Conservation (phyloP, 352 stramenopile genomes). For the Globisporangium iwayamae region DNA sequence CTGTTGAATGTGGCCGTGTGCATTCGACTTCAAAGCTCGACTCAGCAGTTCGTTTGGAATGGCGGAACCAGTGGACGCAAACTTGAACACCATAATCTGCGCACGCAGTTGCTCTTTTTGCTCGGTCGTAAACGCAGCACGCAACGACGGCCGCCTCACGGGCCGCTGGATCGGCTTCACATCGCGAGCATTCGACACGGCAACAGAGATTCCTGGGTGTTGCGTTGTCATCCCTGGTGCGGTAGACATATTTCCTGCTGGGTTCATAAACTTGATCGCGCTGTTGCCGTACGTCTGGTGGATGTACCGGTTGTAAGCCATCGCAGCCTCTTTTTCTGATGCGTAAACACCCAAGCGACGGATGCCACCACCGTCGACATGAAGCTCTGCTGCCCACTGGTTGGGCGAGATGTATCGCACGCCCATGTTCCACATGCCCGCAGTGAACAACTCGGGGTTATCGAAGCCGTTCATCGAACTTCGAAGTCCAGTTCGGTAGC, state of each 20-base stretch:
- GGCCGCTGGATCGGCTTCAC: conserved; percentile 53
- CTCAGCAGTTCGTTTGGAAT: conserved; percentile 77
- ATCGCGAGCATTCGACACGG: conserved; percentile 46
- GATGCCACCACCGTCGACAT: conserved; percentile 78
- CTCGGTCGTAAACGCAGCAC: conserved; percentile 69
- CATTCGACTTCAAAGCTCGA: conserved; percentile 65
- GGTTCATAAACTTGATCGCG: conserved; percentile 85
- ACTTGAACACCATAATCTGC: conserved; percentile 92
- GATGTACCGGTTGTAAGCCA: conserved; percentile 87
- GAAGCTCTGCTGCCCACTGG: conserved; percentile 79
- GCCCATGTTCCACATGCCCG: conserved; percentile 82
- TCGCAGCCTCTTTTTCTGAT: conserved; percentile 71
- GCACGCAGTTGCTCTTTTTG: conserved; percentile 87
- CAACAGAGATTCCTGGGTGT: conserved; percentile 36
- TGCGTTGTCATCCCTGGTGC: conserved; percentile 16
- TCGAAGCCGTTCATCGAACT: conserved; percentile 66
- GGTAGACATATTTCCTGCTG: conserved; percentile 35
- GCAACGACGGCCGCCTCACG: conserved; percentile 33
- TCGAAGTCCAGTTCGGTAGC: conserved; percentile 60
- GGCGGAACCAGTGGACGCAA: conserved; percentile 70
- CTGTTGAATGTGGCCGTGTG: conserved; percentile 53
- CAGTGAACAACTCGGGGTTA: conserved; percentile 69
- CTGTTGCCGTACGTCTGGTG: conserved; percentile 78
- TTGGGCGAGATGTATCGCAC: conserved; percentile 71
- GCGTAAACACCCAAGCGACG: conserved; percentile 68